A percentile compares a stretch with the other conserved stretches of the same genome.
phyloP scores from a whole-genome alignment of 225 moss, liverwort and hornwort genomes.

The Physcomitrellopsis africana region DNA sequence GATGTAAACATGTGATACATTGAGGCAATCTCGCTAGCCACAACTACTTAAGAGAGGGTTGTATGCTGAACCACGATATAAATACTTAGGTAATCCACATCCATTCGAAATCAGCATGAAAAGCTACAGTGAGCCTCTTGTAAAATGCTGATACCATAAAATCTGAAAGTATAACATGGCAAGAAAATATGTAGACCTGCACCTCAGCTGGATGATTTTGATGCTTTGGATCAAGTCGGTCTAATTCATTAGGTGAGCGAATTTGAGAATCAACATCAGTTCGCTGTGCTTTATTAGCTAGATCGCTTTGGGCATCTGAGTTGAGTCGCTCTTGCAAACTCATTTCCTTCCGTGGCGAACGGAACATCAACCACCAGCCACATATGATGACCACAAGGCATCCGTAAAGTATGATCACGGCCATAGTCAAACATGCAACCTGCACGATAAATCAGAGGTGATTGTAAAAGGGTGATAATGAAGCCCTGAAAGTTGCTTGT shows the following conservation, averaged over 20 bases:
- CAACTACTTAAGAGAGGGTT: too few relatives aligned
- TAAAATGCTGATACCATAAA: conserved; percentile 12
- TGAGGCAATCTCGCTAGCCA: too few relatives aligned
- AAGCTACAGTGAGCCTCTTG: too few relatives aligned
- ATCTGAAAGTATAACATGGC: not conserved
- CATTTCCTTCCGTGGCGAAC: conserved; percentile 39
- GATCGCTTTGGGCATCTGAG: too few relatives aligned
- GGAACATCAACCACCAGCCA: conserved; percentile 69
- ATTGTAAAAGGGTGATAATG: conserved; percentile 1
- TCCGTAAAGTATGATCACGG: conserved; percentile 65
- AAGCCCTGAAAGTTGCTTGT: not conserved
- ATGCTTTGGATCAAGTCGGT: conserved; percentile 58
- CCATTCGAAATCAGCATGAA: too few relatives aligned
- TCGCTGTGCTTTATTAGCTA: too few relatives aligned
- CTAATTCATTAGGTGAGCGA: conserved; percentile 54
- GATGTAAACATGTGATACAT: too few relatives aligned
- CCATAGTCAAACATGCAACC: conserved; percentile 75
- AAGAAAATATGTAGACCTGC: conserved; percentile 13
- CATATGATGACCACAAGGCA: conserved; percentile 66
- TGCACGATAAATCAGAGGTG: conserved; percentile 41
- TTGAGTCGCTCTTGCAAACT: conserved; percentile 61
- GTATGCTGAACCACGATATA: too few relatives aligned
- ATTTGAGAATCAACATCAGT: conserved; percentile 25
- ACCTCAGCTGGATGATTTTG: conserved; percentile 77
- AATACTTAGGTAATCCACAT: too few relatives aligned